Evolutionary conservation across 352 stramenopile genomes (phyloP).

Genomic region (Phytophthora podocarpi): DNA sequence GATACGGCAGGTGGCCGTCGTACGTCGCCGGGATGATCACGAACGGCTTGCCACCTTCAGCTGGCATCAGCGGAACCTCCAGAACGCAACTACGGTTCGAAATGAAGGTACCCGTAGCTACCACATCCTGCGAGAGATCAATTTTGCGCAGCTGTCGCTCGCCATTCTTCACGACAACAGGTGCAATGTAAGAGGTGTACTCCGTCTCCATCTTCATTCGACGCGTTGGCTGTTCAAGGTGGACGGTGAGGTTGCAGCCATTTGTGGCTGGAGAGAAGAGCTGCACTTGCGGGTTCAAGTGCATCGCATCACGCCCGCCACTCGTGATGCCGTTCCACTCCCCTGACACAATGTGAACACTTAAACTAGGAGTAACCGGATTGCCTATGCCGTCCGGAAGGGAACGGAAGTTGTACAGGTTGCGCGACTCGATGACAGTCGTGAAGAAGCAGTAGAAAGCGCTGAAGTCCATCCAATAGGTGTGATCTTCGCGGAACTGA

Average conservation of each 20-base stretch:
- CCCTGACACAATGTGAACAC: slow-evolving; percentile 71
- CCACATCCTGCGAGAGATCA: slow-evolving; percentile 76
- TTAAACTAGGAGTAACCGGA: slow-evolving; percentile 57
- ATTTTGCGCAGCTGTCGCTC: slow-evolving; percentile 75
- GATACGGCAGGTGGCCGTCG: slow-evolving; percentile 56
- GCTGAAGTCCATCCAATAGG: slow-evolving; percentile 84
- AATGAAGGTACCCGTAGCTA: slow-evolving; percentile 85
- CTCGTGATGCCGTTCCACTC: slow-evolving; percentile 86
- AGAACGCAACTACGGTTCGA: slow-evolving; percentile 83
- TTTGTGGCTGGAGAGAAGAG: slow-evolving; percentile 65
- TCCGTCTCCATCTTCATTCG: slow-evolving; percentile 76
- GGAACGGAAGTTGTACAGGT: slow-evolving; percentile 85
- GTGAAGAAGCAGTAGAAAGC: slow-evolving; percentile 85
- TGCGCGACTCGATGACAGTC: slow-evolving; percentile 75
- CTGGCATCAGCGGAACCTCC: slow-evolving; percentile 51
- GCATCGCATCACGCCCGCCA: slow-evolving; percentile 78
- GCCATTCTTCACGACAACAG: slow-evolving; percentile 79
- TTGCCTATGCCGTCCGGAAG: slow-evolving; percentile 68
- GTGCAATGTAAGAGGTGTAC: slow-evolving; percentile 79
- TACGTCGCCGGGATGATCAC: slow-evolving; percentile 76
- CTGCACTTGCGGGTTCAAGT: slow-evolving; percentile 88
- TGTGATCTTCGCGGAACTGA: slow-evolving; percentile 80
- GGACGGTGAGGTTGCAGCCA: slow-evolving; percentile 56
- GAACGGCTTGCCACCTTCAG: slow-evolving; percentile 50
- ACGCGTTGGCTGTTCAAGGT: slow-evolving; percentile 80